Conservation (phyloP, 2,329 filamentous ascomycete species). For the Dactylonectria estremocensis region DNA sequence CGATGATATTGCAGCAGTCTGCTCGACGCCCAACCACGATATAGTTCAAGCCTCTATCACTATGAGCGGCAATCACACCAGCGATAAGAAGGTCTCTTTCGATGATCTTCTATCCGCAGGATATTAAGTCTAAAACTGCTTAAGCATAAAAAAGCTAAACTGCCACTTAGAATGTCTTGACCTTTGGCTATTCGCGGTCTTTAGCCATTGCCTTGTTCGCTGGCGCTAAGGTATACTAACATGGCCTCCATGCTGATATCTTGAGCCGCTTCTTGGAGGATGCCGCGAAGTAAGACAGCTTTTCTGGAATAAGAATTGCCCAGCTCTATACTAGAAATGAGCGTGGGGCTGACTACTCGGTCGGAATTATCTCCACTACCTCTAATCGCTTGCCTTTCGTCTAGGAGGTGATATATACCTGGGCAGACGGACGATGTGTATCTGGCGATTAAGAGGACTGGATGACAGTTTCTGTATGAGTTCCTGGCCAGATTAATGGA, state of each 20-base stretch:
- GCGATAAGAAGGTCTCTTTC: conserved; percentile 2
- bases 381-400: conserved; percentile 46
- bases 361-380: conserved; percentile 49
- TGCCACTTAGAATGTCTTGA: conserved; percentile 33
- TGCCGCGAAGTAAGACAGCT: conserved; percentile 20
- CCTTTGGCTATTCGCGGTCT: conserved; percentile 34
- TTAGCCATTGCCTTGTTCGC: conserved; percentile 40
- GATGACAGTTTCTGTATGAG: conserved; percentile 37
- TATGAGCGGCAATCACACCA: conserved; percentile 1
- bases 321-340: conserved; percentile 48
- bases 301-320: conserved; percentile 39
- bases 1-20: conserved; percentile 16
- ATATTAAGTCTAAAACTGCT: conserved; percentile 15
- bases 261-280: conserved; percentile 35
- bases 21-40: conserved; percentile 17
- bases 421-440: conserved; percentile 43
- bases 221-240: conserved; percentile 42
- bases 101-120: conserved; percentile 16
- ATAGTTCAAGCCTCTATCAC: conserved; percentile 12
- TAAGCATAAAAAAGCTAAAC: conserved; percentile 26
- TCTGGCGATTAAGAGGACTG: conserved; percentile 32
- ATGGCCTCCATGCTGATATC: conserved; percentile 37
- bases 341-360: conserved; percentile 46
- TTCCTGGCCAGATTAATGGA: conserved; percentile 23
- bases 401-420: conserved; percentile 44